A percentile compares a stretch with the other conserved stretches of the same genome.
Conservation (phyloP, 495 filamentous ascomycete genomes). For the Aspergillus cavernicola region DNA sequence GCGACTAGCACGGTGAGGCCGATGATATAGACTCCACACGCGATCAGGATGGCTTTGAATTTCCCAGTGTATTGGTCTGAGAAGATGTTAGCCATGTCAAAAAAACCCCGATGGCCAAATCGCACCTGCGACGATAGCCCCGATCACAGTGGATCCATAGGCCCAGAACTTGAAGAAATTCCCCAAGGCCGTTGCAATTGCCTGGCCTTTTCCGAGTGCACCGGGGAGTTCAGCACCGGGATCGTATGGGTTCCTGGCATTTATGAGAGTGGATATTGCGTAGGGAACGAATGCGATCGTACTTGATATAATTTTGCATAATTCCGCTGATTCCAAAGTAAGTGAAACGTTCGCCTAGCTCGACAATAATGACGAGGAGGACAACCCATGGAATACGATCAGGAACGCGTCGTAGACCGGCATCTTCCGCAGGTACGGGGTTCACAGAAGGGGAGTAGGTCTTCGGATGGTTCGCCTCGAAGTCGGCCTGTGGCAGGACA, state of each 20-base stretch:
- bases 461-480: neutral
- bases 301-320: slow-evolving; percentile 21
- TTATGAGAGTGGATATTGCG: neutral
- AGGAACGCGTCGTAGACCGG: slow-evolving; percentile 19
- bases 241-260: slow-evolving; percentile 15
- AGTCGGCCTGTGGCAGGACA: neutral
- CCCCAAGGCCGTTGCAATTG: slow-evolving; percentile 13
- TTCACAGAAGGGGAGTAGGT: too few relatives aligned
- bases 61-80: slow-evolving; percentile 38
- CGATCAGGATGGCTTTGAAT: slow-evolving; percentile 55
- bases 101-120: too few relatives aligned
- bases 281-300: neutral
- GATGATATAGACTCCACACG: slow-evolving; percentile 53
- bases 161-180: slow-evolving; percentile 25
- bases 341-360: slow-evolving; percentile 27
- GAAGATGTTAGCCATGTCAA: too few relatives aligned
- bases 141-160: slow-evolving; percentile 34
- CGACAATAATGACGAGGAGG: slow-evolving; percentile 24
- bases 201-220: slow-evolving; percentile 13
- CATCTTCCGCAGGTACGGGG: neutral
- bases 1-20: slow-evolving; percentile 62
- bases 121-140: slow-evolving; percentile 27
- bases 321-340: slow-evolving; percentile 25
- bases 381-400: slow-evolving; percentile 25
- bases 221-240: slow-evolving; percentile 14